These are phyloP conservation scores for Penicillium sp. DNA, from an alignment of 2,329 filamentous ascomycete genomes.

Conservation along the genomic window DNA sequence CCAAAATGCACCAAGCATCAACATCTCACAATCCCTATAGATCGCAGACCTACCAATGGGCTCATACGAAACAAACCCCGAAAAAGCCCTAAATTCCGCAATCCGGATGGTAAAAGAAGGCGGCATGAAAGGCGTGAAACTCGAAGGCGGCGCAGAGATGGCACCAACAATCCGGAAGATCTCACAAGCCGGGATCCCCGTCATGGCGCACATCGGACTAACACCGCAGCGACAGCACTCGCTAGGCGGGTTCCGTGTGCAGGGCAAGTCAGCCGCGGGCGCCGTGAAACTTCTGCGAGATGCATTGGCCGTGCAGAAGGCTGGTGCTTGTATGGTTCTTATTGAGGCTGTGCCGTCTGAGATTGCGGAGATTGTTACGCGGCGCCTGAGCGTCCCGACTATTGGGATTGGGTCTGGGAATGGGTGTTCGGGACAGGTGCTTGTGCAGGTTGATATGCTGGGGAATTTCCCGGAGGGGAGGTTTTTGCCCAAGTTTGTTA, in stretches of 20 bases:
- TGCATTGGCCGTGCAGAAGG: constrained; percentile 85
- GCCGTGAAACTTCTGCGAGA: constrained; percentile 77
- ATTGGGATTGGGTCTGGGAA: constrained; percentile 94
- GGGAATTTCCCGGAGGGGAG: constrained; percentile 88
- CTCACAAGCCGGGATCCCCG: constrained; percentile 81
- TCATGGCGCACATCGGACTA: constrained; percentile 86
- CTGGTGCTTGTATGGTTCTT: constrained; percentile 80
- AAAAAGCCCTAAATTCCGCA: constrained; percentile 79
- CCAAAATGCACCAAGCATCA: not conserved
- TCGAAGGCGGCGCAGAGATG: constrained; percentile 90
- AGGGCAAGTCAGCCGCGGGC: constrained; percentile 75
- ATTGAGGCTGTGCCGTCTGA: constrained; percentile 87
- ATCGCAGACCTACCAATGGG: constrained; percentile 95
- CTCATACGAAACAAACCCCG: constrained; percentile 82
- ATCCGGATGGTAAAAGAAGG: constrained; percentile 90
- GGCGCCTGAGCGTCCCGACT: constrained; percentile 77
- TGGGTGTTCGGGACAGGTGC: constrained; percentile 85
- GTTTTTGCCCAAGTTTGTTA: constrained; percentile 92
- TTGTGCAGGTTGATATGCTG: constrained; percentile 95
- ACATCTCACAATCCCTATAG: constrained; percentile 42
- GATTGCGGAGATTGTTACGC: constrained; percentile 75
- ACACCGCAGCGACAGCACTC: constrained; percentile 93
- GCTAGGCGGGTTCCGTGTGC: constrained; percentile 88
- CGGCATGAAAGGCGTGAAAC: constrained; percentile 79
- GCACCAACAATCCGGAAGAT: constrained; percentile 79